A percentile compares a stretch with the other conserved stretches of the same genome.
These are phyloP conservation scores for Lactarius hengduanensis DNA, from an alignment of 768 basidiomycete genomes.

Conservation along the genomic window DNA sequence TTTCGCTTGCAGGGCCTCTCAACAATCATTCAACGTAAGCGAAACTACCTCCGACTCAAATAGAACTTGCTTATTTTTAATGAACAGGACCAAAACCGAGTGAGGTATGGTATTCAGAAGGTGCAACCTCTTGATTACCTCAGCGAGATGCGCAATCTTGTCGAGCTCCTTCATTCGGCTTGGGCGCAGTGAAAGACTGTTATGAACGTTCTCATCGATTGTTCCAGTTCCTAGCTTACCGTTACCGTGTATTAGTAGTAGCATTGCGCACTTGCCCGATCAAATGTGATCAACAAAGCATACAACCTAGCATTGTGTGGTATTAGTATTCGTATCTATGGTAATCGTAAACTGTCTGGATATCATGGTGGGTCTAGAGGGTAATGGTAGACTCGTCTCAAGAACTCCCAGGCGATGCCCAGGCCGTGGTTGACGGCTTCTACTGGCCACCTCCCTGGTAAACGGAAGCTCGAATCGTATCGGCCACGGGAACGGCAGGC, in stretches of 20 bases:
- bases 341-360: background rate
- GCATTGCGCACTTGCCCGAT: background rate
- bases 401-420: constrained; percentile 47
- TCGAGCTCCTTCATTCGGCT: constrained; percentile 56
- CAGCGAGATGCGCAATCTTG: constrained; percentile 59
- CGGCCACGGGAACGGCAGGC: constrained; percentile 34
- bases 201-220: background rate
- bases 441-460: constrained; percentile 33
- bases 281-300: background rate
- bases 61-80: constrained; percentile 3
- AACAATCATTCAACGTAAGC: constrained; percentile 81
- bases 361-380: constrained; percentile 50
- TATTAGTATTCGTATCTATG: constrained; percentile 15
- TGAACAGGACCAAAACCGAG: constrained; percentile 70
- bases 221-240: background rate
- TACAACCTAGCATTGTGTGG: constrained; percentile 1
- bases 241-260: constrained; percentile 18
- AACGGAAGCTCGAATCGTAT: constrained; percentile 38
- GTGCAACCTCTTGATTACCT: constrained; percentile 66
- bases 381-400: constrained; percentile 53
- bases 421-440: constrained; percentile 41
- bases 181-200: constrained; percentile 46
- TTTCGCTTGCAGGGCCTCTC: constrained; percentile 83
- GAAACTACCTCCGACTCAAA: background rate
- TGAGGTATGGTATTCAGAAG: constrained; percentile 77